phyloP scores from a whole-genome alignment of 2,329 filamentous ascomycete species.

The Stagonosporopsis rhizophila region DNA sequence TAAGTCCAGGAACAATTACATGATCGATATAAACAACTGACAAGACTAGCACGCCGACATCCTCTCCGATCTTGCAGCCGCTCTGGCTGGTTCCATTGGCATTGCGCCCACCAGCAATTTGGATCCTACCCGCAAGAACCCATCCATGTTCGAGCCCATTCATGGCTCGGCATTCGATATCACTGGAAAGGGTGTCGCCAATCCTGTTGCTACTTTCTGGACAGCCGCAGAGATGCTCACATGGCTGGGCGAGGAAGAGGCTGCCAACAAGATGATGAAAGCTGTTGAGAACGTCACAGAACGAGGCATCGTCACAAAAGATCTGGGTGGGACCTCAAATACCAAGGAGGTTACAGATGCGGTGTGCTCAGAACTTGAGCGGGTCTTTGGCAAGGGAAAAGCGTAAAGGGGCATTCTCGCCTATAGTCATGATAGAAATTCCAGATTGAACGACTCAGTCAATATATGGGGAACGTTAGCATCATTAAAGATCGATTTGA shows the following conservation, averaged over 20 bases:
- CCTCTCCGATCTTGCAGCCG: constrained; percentile 73
- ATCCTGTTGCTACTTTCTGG: constrained; percentile 67
- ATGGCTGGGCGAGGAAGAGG: constrained; percentile 64
- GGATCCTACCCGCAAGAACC: constrained; percentile 67
- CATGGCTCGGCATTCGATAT: constrained; percentile 67
- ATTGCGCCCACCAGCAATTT: constrained; percentile 69
- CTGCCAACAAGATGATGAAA: constrained; percentile 58
- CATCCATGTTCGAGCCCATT: constrained; percentile 69
- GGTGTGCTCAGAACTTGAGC: constrained; percentile 50
- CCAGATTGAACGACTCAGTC: not conserved
- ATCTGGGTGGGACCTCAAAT: constrained; percentile 58
- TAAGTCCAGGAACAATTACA: constrained; percentile 15
- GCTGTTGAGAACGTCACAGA: constrained; percentile 63
- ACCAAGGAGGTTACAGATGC: constrained; percentile 55
- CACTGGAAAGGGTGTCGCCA: constrained; percentile 63
- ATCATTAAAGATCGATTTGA: too few relatives aligned
- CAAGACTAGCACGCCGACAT: constrained; percentile 64
- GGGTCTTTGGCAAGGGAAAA: constrained; percentile 15
- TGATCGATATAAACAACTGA: not conserved
- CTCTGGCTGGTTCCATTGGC: constrained; percentile 73
- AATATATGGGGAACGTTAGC: too few relatives aligned
- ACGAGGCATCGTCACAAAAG: constrained; percentile 59
- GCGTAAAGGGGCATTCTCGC: not conserved
- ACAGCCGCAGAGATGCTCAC: constrained; percentile 64
- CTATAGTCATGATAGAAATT: not conserved